phyloP scores from a whole-genome alignment of 2,329 filamentous ascomycete genomes.

The Botryotinia globosa region DNA sequence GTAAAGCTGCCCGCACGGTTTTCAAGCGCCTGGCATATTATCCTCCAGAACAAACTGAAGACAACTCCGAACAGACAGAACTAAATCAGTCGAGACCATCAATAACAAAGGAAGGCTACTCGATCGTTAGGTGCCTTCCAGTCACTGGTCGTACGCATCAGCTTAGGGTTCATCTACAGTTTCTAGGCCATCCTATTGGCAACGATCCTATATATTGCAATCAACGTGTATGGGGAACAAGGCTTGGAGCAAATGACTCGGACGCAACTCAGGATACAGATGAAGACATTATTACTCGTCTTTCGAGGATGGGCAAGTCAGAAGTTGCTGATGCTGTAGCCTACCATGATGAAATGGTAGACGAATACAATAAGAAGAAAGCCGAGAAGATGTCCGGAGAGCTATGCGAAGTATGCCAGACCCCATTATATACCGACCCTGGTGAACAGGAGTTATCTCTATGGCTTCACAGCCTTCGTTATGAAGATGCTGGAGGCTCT shows the following conservation, averaged over 20 bases:
- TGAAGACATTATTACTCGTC: conserved; percentile 81
- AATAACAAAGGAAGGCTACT: conserved; percentile 73
- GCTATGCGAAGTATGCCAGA: conserved; percentile 76
- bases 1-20: conserved; percentile 84
- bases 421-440: conserved; percentile 89
- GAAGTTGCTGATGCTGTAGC: conserved; percentile 87
- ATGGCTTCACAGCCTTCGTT: conserved; percentile 88
- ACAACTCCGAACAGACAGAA: conserved; percentile 12
- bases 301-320: conserved; percentile 89
- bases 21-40: conserved; percentile 95
- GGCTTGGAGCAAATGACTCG: conserved; percentile 65
- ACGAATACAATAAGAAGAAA: conserved; percentile 83
- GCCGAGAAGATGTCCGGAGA: conserved; percentile 92
- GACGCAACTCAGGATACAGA: conserved; percentile 72
- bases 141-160: conserved; percentile 95
- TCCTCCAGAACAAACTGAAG: conserved; percentile 44
- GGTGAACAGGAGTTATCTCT: conserved; percentile 86
- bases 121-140: conserved; percentile 89
- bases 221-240: conserved; percentile 80
- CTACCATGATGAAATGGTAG: conserved; percentile 92
- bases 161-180: conserved; percentile 90
- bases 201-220: conserved; percentile 99
- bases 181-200: conserved; percentile 88
- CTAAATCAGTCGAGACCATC: conserved; percentile 39
- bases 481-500: conserved; percentile 75